Base-by-base conservation (phyloP, 352 stramenopile species). In the Saprolegnia diclina region DNA sequence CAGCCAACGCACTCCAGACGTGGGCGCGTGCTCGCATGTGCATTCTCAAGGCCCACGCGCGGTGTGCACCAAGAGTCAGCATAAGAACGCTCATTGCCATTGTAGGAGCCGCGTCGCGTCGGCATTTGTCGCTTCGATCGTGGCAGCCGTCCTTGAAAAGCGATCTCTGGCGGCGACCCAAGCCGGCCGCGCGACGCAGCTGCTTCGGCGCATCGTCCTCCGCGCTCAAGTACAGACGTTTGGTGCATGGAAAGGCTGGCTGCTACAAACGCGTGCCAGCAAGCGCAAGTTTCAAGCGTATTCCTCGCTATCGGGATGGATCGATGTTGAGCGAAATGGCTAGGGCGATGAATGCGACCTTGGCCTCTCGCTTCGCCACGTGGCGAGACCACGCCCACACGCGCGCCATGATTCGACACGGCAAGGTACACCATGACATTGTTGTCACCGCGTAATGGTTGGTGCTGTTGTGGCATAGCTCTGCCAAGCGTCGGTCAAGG, bases 11-110 rank as follows among this genome's bases (percentile, higher is more conserved):
- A 24, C 48, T 78, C 1, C 73, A 78, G 62, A 26, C 48, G 16
- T 78, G 73, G 73, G 38, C 45, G 44, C n/a, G 26, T 6, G 56
- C 73, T n/a, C 63, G 71, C 22, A 42, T 78, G n/a, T 1, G 24
- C 13, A 38, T 62, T 21, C 46, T 69, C 18, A 69, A 69, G 42
- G 11, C 26, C 37, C 63, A 69, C 21, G 63, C 63, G 16, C 63
- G 63, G 63, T 69, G 26, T 5, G 42, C 2, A 54, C 29, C 13
- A 29, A 4, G 46, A 40, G 1, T 13, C 14, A 35, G 10, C 21
- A 5, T 19, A 9, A 22, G 19, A n/a, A n/a, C 63, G 46, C 18
- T 35, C 14, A 14, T 21, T n/a, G 21, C 4, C 10, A 16, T 24
- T 4, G 37, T 69, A 69, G 63, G 35, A 45, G 40, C 38, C 13